Percentiles rank a stretch among this genome's conserved stretches.
phyloP scores from a whole-genome alignment of 139 green algal genomes.

The Chloropicon primus region DNA sequence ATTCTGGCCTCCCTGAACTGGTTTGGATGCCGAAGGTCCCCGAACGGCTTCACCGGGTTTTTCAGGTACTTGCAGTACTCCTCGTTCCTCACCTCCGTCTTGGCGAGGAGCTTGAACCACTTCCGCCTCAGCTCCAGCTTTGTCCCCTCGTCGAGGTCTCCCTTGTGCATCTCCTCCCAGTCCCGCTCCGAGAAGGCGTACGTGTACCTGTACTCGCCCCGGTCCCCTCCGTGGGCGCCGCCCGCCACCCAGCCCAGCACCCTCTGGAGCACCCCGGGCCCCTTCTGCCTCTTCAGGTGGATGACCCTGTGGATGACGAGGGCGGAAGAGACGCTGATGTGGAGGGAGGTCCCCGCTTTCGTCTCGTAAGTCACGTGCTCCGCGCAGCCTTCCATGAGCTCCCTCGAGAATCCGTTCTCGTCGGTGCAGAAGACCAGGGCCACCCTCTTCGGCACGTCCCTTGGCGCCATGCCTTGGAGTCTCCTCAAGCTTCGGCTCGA shows the following conservation, averaged over 20 bases:
- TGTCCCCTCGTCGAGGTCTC: background rate
- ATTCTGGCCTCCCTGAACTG: background rate
- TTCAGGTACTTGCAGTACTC: background rate
- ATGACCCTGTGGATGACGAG: background rate
- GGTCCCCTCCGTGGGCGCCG: too few species aligned
- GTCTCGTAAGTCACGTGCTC: background rate
- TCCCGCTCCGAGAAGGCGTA: background rate
- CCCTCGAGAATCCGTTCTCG: background rate
- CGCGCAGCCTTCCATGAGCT: background rate
- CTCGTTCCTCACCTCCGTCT: background rate
- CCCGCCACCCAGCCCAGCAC: background rate
- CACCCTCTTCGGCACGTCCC: background rate
- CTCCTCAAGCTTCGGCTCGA: background rate
- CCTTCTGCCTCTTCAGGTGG: background rate
- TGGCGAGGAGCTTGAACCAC: background rate
- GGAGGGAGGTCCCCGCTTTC: background rate
- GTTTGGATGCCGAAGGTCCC: background rate
- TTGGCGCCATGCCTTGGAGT: background rate
- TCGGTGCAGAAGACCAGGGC: background rate
- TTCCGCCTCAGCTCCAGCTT: background rate
- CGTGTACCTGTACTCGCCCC: background rate
- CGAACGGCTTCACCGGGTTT: background rate
- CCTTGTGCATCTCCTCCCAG: background rate
- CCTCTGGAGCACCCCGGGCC: background rate
- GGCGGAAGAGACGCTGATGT: background rate